These are phyloP conservation scores for Protomyces gravidus DNA, from an alignment of 1,139 yeast genomes.

Conservation along the genomic window DNA sequence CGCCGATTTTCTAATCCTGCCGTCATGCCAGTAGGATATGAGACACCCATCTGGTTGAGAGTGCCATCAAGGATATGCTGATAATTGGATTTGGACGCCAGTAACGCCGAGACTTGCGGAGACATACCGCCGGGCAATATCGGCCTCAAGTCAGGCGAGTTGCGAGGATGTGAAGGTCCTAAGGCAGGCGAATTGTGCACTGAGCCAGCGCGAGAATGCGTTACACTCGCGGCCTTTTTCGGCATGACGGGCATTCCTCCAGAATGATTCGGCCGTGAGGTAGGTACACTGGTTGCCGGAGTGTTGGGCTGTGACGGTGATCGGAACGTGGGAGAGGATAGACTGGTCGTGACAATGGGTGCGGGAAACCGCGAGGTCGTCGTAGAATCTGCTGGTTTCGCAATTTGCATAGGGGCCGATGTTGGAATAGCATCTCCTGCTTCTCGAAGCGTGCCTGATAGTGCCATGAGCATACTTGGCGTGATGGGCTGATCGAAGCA, in stretches of 20 bases:
- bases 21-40: slow-evolving; percentile 44
- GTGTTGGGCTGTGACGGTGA: neutral
- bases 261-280: neutral
- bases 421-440: neutral
- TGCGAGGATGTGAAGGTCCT: slow-evolving; percentile 28
- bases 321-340: neutral
- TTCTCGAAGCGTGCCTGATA: neutral
- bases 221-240: neutral
- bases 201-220: slow-evolving; percentile 7
- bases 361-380: neutral
- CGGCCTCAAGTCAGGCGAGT: slow-evolving; percentile 36
- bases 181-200: slow-evolving; percentile 22
- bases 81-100: slow-evolving; percentile 45
- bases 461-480: slow-evolving; percentile 26
- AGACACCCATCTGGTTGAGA: slow-evolving; percentile 44
- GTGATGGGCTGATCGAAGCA: slow-evolving; percentile 19
- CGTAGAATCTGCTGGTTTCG: too few relatives aligned
- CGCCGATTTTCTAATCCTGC: slow-evolving; percentile 45
- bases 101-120: slow-evolving; percentile 39
- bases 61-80: slow-evolving; percentile 48
- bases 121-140: slow-evolving; percentile 33
- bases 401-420: neutral
- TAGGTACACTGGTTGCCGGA: neutral
- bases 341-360: neutral
- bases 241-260: neutral